Base-by-base conservation (phyloP, 2,329 filamentous ascomycete species). In the Clonostachys byssicola region DNA sequence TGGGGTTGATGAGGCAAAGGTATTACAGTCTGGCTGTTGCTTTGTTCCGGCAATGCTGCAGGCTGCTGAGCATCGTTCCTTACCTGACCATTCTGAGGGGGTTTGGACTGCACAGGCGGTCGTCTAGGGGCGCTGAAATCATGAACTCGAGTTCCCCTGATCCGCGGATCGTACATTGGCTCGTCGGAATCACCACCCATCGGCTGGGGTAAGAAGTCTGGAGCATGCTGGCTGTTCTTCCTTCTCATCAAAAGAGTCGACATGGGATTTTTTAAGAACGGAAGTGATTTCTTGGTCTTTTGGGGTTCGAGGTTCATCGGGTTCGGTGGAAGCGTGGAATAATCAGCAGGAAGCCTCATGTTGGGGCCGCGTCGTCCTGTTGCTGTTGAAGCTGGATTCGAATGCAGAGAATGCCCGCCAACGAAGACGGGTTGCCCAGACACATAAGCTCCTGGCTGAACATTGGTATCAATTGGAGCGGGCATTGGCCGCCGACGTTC, bases 61-160 rank as follows among this genome's bases (percentile, higher is more conserved):
- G 23, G 23, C 23, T 30, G 23, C 23, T 30, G 23, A 10, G 23
- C 23, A 30, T 30, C 23, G 23, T 30, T 30, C 23, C 23, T 9
- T 30, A 10, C 23, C 8, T 30, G 23, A 9, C 23, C 23, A 30
- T 30, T 30, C 23, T 30, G 23, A 9, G 23, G 23, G 23, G 23
- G 23, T 30, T 30, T 30, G 9, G 23, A 30, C 23, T 30, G 23
- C 23, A 30, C 23, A 30, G 23, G 23, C 3, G 23, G 23, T 10
- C 23, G 23, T 44, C 80, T 69, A 2, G 81, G 82, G 0, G 78
- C 80, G 56, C 81, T 85, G 55, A 85, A 86, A 60, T 83, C 83
- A 58, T 87, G 84, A 44, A 85, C 75, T 42, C 74, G 71, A 8
- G 78, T 87, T 43, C 80, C 84, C 56, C 74, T 75, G 52, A 87